Base-by-base conservation (phyloP, 2,329 filamentous ascomycete genomes). In the Cadophora luteo-olivacea region DNA sequence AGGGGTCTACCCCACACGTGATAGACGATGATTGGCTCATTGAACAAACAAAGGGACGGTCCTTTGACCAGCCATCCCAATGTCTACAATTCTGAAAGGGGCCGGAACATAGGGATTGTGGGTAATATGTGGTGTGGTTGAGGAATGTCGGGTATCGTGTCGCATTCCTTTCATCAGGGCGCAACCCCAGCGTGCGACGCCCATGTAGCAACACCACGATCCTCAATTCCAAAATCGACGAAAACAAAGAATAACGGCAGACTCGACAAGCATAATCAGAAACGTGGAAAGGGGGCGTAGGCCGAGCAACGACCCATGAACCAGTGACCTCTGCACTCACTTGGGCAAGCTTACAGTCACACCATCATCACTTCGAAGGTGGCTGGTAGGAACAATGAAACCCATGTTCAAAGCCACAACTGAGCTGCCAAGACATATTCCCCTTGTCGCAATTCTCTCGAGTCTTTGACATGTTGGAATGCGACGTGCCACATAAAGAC, bases 1-100 rank as follows among this genome's bases (percentile, higher is more conserved):
- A 38, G 52, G 48, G 45, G 55, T 49, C 54, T 22, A 5, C 45
- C 24, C n/a, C 41, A 70, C 69, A 72, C 69, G 71, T 72, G 69
- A 72, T 70, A 54, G 25, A 22, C 16, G 36, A 16, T 33, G 38
- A 29, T 65, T 65, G 65, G 57, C 62, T 64, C 61, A 32, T 61
- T 38, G 54, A 61, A 51, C 45, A 58, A 61, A 69, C 69, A 71
- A 65, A 66, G 62, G 70, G 65, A 33, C 29, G 33, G 64, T 72
- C 67, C 64, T 67, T 63, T 48, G 63, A 45, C 63, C 63, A 58
- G 63, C 63, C 63, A 57, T 32, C 52, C 36, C 24, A 33, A 48
- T 57, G 25, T 58, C 51, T 33, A 38, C 51, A 58, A 45, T 24
- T 48, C 49, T 65, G 63, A 38, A 61, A 67, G 57, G 62, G 64